These are phyloP conservation scores for Magnaporthiopsis poae DNA, from an alignment of 2,329 filamentous ascomycete species.

Conservation along the genomic window DNA sequence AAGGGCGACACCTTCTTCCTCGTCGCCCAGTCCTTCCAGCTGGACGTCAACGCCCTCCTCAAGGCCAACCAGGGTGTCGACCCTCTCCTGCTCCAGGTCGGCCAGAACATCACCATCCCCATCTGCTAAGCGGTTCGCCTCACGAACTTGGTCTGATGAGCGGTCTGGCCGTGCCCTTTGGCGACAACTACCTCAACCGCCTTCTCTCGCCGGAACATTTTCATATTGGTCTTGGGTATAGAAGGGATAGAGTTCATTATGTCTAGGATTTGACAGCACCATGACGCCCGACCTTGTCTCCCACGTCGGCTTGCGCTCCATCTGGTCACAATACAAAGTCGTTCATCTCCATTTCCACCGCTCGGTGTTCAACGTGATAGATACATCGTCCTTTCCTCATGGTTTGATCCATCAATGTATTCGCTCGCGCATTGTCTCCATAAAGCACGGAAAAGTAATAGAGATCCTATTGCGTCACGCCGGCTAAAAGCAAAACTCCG, in stretches of 20 bases:
- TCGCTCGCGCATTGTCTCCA: too few species aligned
- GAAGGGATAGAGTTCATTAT: neutral
- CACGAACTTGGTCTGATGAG: neutral
- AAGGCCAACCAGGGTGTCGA: constrained; percentile 3
- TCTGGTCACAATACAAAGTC: neutral
- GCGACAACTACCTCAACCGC: neutral
- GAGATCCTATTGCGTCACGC: too few species aligned
- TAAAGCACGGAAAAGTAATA: too few species aligned
- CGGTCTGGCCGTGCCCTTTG: too few species aligned
- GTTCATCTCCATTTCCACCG: neutral
- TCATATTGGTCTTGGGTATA: neutral
- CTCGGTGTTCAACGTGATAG: too few species aligned
- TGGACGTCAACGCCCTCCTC: constrained; percentile 3
- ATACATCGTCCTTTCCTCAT: too few species aligned
- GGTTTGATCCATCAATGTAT: too few species aligned
- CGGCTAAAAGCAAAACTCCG: too few species aligned
- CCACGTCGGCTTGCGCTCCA: neutral
- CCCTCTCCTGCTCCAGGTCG: constrained; percentile 1
- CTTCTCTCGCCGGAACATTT: neutral
- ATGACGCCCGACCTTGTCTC: neutral
- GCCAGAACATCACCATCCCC: constrained; percentile 4
- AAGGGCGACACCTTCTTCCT: constrained; percentile 5
- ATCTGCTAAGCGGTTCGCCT: neutral
- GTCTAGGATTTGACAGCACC: neutral
- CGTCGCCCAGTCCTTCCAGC: constrained; percentile 1